Percentiles rank a stretch among this genome's conserved stretches.
These are phyloP conservation scores for Leccinum truebloodii DNA, from an alignment of 768 basidiomycete genomes.

Conservation along the genomic window DNA sequence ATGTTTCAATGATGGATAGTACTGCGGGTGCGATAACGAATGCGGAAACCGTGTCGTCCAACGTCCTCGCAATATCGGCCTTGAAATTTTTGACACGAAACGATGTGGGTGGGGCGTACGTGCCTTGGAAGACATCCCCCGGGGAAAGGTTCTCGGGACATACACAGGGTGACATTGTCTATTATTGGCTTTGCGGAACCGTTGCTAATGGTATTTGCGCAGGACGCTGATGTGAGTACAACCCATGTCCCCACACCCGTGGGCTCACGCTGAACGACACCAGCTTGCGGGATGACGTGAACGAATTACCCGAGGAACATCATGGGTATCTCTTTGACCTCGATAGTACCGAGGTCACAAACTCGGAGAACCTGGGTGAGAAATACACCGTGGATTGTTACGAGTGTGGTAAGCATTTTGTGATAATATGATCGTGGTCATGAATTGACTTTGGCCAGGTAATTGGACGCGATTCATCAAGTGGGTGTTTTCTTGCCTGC, in stretches of 20 bases:
- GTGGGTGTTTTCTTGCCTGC: conserved; percentile 37
- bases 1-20: conserved; percentile 28
- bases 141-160: conserved; percentile 63
- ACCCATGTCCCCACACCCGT: not conserved
- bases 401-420: conserved; percentile 43
- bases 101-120: conserved; percentile 68
- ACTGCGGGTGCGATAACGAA: conserved; percentile 43
- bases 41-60: conserved; percentile 69
- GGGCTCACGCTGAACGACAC: conserved; percentile 1
- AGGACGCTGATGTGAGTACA: conserved; percentile 49
- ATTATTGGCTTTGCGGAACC: not conserved
- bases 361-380: conserved; percentile 33
- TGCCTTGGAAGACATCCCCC: conserved; percentile 39
- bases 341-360: conserved; percentile 51
- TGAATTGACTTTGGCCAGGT: conserved; percentile 40
- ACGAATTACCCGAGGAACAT: conserved; percentile 36
- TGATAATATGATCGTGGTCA: not conserved
- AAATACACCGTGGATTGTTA: conserved; percentile 59
- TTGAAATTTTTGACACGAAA: conserved; percentile 68
- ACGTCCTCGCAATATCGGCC: conserved; percentile 50
- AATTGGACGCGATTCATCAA: conserved; percentile 81
- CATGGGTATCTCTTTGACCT: conserved; percentile 62
- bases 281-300: conserved; percentile 48
- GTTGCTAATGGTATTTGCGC: conserved; percentile 7
- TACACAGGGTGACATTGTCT: conserved; percentile 60